phyloP scores from a whole-genome alignment of 176 grass and related monocot genomes.

The Bonia amplexicaulis region DNA sequence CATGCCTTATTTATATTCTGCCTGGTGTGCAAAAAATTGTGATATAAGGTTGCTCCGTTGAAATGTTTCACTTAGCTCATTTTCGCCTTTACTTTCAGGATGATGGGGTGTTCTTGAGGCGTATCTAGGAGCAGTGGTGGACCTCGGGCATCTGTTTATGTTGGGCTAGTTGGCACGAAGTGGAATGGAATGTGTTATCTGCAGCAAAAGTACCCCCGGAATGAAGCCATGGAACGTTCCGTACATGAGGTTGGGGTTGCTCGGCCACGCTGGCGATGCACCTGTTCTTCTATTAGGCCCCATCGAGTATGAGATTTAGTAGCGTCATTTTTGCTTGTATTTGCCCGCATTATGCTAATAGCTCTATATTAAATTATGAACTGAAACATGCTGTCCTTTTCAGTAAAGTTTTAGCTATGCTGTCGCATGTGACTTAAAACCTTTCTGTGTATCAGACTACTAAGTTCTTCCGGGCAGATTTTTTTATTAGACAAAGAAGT shows the following conservation, averaged over 20 bases:
- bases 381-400: background rate
- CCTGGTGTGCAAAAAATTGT: background rate
- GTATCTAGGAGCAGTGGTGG: background rate
- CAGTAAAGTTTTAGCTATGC: background rate
- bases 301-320: background rate
- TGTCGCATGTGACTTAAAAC: background rate
- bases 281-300: background rate
- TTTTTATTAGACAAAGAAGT: background rate
- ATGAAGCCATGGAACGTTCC: conserved; percentile 3
- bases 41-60: background rate
- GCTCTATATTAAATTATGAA: background rate
- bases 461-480: background rate
- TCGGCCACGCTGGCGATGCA: background rate
- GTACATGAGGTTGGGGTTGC: background rate
- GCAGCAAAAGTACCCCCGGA: background rate
- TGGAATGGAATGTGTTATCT: conserved; percentile 15
- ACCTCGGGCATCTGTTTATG: background rate
- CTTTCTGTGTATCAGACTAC: conserved; percentile 4
- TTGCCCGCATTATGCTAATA: background rate
- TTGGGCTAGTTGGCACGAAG: background rate
- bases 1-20: background rate
- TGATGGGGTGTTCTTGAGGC: background rate
- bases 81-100: conserved; percentile 23
- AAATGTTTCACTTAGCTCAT: conserved; percentile 1
- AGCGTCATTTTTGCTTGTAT: background rate